These are phyloP conservation scores for Chaetomiaceae sp. DNA, from an alignment of 2,329 filamentous ascomycete species.

Conservation along the genomic window DNA sequence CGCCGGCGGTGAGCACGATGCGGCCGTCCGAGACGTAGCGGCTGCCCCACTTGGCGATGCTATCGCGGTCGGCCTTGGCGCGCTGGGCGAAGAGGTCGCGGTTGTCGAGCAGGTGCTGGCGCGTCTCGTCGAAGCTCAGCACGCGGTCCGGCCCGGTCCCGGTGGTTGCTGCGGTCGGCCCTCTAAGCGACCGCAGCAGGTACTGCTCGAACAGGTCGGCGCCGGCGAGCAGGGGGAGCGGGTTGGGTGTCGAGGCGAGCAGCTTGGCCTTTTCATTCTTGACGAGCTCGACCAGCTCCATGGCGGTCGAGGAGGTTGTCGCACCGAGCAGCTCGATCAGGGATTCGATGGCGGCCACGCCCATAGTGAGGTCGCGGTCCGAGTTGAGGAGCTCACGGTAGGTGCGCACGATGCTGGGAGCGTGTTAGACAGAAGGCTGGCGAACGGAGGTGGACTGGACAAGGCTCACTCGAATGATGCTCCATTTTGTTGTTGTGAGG, in stretches of 20 bases:
- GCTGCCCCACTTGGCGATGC: slow-evolving; percentile 74
- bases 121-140: slow-evolving; percentile 73
- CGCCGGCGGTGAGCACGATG: slow-evolving; percentile 86
- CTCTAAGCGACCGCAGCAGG: slow-evolving; percentile 68
- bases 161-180: slow-evolving; percentile 39
- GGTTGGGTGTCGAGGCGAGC: slow-evolving; percentile 75
- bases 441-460: not conserved
- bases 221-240: slow-evolving; percentile 86
- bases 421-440: not conserved
- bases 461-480: slow-evolving; percentile 32
- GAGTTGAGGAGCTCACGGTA: slow-evolving; percentile 51
- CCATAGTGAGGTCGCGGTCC: slow-evolving; percentile 87
- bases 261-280: slow-evolving; percentile 71
- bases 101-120: slow-evolving; percentile 79
- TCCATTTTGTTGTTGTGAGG: slow-evolving; percentile 15
- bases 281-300: slow-evolving; percentile 86
- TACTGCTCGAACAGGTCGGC: slow-evolving; percentile 96
- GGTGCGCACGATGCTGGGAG: slow-evolving; percentile 48
- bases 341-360: slow-evolving; percentile 62
- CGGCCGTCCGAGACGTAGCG: slow-evolving; percentile 73
- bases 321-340: slow-evolving; percentile 79
- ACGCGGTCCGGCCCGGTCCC: slow-evolving; percentile 24
- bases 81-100: slow-evolving; percentile 80
- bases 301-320: slow-evolving; percentile 78
- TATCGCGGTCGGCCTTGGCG: slow-evolving; percentile 77